phyloP scores from a whole-genome alignment of 2,329 filamentous ascomycete species.

The Xylariaceae sp. region DNA sequence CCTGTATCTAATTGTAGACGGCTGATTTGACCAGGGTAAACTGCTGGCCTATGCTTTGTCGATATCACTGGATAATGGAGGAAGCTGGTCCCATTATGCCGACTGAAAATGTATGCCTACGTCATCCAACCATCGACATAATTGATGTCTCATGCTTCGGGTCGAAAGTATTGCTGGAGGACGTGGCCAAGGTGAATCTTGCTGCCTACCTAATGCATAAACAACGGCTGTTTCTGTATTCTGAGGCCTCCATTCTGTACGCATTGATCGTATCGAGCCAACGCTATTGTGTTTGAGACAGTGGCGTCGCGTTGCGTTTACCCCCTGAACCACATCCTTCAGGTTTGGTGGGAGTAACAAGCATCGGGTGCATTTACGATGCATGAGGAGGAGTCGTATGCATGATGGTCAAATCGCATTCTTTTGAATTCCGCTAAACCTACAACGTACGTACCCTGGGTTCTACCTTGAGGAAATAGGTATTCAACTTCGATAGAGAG shows the following conservation, averaged over 20 bases:
- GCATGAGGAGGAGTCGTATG: background rate
- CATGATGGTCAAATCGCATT: constrained; percentile 16
- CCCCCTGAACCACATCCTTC: constrained; percentile 6
- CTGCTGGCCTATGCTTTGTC: constrained; percentile 8
- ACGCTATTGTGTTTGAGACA: constrained; percentile 6
- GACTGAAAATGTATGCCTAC: constrained; percentile 3
- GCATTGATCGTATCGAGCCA: constrained; percentile 10
- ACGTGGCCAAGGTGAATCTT: background rate
- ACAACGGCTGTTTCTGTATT: constrained; percentile 11
- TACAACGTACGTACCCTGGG: background rate
- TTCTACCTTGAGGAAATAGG: background rate
- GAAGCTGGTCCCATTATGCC: background rate
- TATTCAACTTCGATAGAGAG: background rate
- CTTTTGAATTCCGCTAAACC: background rate
- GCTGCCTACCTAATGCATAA: background rate
- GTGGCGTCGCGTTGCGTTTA: constrained; percentile 10
- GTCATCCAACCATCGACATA: constrained; percentile 6
- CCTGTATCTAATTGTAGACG: background rate
- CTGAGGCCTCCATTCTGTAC: background rate
- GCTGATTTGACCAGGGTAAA: constrained; percentile 13
- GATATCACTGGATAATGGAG: background rate
- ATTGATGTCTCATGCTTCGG: constrained; percentile 4
- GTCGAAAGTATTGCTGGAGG: constrained; percentile 1
- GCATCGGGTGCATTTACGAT: background rate
- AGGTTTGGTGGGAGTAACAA: background rate